These are phyloP conservation scores for Chenopodium formosanum DNA, from an alignment of 148 eudicot species.

Conservation along the genomic window DNA sequence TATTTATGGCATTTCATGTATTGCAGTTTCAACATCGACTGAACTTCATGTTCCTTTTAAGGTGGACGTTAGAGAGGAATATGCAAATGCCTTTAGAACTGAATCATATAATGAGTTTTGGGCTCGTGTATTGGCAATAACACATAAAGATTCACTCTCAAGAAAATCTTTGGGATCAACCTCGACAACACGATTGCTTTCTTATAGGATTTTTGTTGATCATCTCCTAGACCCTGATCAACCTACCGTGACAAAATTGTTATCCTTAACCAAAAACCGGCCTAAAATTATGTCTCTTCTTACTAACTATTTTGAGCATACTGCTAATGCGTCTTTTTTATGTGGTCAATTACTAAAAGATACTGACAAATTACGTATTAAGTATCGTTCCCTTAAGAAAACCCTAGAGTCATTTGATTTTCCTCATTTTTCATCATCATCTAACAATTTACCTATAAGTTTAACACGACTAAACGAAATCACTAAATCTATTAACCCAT, in stretches of 20 bases:
- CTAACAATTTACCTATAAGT: slow-evolving; percentile 26
- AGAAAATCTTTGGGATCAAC: slow-evolving; percentile 45
- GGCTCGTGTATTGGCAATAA: slow-evolving; percentile 62
- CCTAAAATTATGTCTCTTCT: slow-evolving; percentile 47
- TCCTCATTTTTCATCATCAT: slow-evolving; percentile 2
- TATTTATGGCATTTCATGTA: not conserved
- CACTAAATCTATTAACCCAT: slow-evolving; percentile 51
- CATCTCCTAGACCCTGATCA: slow-evolving; percentile 88
- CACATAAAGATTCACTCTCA: slow-evolving; percentile 24
- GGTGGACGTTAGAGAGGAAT: slow-evolving; percentile 79
- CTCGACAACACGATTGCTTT: slow-evolving; percentile 69
- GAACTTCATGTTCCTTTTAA: not conserved
- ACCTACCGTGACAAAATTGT: slow-evolving; percentile 46
- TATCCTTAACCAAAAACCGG: slow-evolving; percentile 22
- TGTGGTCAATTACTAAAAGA: slow-evolving; percentile 64
- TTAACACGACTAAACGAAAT: slow-evolving; percentile 40
- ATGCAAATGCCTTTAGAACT: slow-evolving; percentile 92
- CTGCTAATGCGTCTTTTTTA: slow-evolving; percentile 62
- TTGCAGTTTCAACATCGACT: slow-evolving; percentile 19
- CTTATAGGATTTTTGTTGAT: slow-evolving; percentile 78
- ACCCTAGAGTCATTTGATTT: slow-evolving; percentile 30
- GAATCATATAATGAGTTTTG: slow-evolving; percentile 82
- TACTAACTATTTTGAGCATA: slow-evolving; percentile 56
- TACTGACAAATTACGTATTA: slow-evolving; percentile 47
- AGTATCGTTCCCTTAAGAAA: slow-evolving; percentile 39